Percentiles rank a stretch among this genome's conserved stretches.
Conservation (phyloP, 352 stramenopile genomes). For the Plasmopara viticola region DNA sequence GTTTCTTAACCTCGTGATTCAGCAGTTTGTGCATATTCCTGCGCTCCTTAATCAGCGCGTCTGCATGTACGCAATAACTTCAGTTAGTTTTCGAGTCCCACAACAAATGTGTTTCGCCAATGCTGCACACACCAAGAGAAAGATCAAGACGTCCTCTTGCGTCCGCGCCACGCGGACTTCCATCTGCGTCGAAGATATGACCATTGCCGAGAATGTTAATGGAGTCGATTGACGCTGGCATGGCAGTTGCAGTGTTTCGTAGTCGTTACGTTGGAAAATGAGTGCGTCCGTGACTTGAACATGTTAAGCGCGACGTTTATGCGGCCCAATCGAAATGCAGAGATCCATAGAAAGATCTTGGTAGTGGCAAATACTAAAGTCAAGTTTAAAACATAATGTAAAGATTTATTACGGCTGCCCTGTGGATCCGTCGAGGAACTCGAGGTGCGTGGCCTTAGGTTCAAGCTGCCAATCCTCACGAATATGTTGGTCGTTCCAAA, state of each 20-base stretch:
- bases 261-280: too few species aligned
- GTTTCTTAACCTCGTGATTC: too few species aligned
- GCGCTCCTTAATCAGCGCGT: too few species aligned
- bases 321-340: slow-evolving; percentile 1
- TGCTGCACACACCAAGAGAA: slow-evolving; percentile 28
- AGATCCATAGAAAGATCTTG: slow-evolving; percentile 29
- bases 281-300: slow-evolving; percentile 4
- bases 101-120: slow-evolving; percentile 3
- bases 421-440: slow-evolving; percentile 64
- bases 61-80: not conserved
- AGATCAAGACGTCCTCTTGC: slow-evolving; percentile 37
- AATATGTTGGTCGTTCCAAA: slow-evolving; percentile 80
- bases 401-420: slow-evolving; percentile 48
- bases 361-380: not conserved
- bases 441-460: slow-evolving; percentile 44
- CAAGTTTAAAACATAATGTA: not conserved
- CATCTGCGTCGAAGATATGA: slow-evolving; percentile 6
- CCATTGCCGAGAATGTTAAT: slow-evolving; percentile 2
- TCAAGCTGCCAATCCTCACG: slow-evolving; percentile 59
- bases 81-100: not conserved
- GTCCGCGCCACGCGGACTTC: slow-evolving; percentile 27
- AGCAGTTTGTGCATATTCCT: too few species aligned
- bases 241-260: too few species aligned
- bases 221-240: too few species aligned
- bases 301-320: too few species aligned